Percentiles rank a stretch among this genome's conserved stretches.
Evolutionary conservation across 257 asterid genomes (phyloP).

Genomic region (Capsicum chinense): DNA sequence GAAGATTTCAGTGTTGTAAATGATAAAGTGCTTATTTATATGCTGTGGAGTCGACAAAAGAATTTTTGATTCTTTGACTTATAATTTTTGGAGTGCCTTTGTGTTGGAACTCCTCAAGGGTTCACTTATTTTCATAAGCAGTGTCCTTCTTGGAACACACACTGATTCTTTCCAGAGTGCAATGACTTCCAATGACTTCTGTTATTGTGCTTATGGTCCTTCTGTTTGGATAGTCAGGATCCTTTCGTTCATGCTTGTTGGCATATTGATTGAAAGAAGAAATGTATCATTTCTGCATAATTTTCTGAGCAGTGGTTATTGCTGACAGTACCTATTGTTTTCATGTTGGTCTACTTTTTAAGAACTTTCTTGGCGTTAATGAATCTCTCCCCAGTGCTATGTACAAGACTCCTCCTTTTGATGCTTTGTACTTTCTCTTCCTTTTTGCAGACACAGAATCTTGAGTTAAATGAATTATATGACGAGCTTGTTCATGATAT

Average conservation of each 20-base stretch:
- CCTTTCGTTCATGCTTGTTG: background rate
- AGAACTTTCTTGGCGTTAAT: background rate
- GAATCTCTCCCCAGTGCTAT: slow-evolving; percentile 16
- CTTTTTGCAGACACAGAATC: slow-evolving; percentile 56
- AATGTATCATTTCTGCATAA: background rate
- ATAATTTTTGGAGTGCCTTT: background rate
- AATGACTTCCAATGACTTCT: background rate
- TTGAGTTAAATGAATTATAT: slow-evolving; percentile 61
- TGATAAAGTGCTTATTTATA: slow-evolving; percentile 6
- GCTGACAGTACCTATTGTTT: slow-evolving; percentile 13
- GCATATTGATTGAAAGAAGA: background rate
- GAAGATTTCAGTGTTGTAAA: background rate
- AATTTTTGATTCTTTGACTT: background rate
- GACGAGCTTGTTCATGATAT: slow-evolving; percentile 89
- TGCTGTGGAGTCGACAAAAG: background rate
- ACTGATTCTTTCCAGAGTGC: background rate
- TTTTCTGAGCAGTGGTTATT: slow-evolving; percentile 23
- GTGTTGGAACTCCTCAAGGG: background rate
- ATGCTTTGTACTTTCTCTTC: background rate
- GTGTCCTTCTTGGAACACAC: slow-evolving; percentile 3
- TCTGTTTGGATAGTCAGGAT: background rate
- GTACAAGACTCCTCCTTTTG: background rate
- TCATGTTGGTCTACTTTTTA: background rate
- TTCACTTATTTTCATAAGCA: background rate
- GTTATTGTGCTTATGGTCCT: background rate